These are phyloP conservation scores for Brassica juncea DNA, from an alignment of 345 rosid genomes.

Conservation along the genomic window DNA sequence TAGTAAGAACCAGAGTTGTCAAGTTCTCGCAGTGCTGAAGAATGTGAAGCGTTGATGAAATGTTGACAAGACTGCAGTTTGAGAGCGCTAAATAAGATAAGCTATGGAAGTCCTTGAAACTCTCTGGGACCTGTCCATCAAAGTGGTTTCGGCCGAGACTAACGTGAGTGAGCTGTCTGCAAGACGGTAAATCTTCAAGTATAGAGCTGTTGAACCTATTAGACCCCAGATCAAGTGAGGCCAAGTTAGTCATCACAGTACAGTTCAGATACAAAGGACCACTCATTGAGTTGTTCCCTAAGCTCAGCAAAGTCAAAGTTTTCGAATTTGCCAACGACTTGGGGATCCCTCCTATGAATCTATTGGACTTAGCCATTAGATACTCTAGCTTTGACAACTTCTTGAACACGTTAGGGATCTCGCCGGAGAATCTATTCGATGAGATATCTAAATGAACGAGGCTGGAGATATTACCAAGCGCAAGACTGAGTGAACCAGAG, in stretches of 20 bases:
- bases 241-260: slow-evolving; percentile 50
- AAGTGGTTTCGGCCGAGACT: slow-evolving; percentile 56
- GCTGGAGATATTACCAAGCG: slow-evolving; percentile 48
- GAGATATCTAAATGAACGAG: slow-evolving; percentile 60
- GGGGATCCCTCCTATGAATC: slow-evolving; percentile 56
- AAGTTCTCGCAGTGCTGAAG: slow-evolving; percentile 62
- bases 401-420: slow-evolving; percentile 57
- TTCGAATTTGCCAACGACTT: slow-evolving; percentile 51
- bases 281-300: slow-evolving; percentile 58
- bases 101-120: slow-evolving; percentile 51
- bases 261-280: slow-evolving; percentile 53
- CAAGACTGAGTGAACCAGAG: slow-evolving; percentile 47
- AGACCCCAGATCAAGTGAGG: slow-evolving; percentile 54
- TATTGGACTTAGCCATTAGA: slow-evolving; percentile 48
- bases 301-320: slow-evolving; percentile 45
- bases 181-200: slow-evolving; percentile 51
- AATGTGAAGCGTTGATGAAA: slow-evolving; percentile 52
- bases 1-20: slow-evolving; percentile 50
- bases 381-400: slow-evolving; percentile 28
- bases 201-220: slow-evolving; percentile 49
- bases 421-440: slow-evolving; percentile 50
- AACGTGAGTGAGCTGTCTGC: slow-evolving; percentile 46
- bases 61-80: slow-evolving; percentile 47
- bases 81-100: slow-evolving; percentile 52
- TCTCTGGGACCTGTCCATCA: slow-evolving; percentile 50